A percentile compares a stretch with the other conserved stretches of the same genome.
Evolutionary conservation across 2,329 filamentous ascomycete species (phyloP).

Genomic region (Trichoderma koningiopsis): DNA sequence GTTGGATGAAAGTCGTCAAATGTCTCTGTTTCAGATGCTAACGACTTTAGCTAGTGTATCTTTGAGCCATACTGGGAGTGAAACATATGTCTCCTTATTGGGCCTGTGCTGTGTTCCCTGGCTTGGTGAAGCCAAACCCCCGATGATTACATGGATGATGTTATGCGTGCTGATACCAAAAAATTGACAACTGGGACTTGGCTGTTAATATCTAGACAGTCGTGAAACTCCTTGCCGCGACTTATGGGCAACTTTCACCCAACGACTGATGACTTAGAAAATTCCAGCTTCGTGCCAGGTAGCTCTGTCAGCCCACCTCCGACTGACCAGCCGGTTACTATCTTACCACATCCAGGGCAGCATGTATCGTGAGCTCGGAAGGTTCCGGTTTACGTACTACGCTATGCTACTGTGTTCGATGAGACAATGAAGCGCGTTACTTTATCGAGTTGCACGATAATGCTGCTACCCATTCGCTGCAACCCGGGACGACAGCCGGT

Average conservation of each 20-base stretch:
- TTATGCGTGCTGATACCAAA: background rate
- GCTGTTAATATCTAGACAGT: background rate
- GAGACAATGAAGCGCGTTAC: background rate
- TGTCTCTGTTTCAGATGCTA: background rate
- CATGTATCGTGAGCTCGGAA: background rate
- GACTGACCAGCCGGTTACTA: background rate
- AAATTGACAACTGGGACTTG: background rate
- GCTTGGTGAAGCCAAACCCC: background rate
- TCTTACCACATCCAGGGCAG: background rate
- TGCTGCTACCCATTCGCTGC: background rate
- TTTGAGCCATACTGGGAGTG: background rate
- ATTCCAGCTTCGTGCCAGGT: background rate
- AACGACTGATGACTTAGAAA: background rate
- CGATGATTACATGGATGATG: background rate
- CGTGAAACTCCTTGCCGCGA: background rate
- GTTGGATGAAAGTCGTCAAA: background rate
- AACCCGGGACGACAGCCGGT: background rate
- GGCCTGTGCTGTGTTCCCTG: background rate
- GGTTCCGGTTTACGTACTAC: background rate
- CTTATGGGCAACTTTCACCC: background rate
- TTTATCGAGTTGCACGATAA: constrained; percentile 11
- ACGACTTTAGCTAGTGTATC: background rate
- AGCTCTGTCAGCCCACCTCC: background rate
- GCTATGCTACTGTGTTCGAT: background rate
- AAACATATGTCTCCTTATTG: background rate